Conservation (phyloP, 1,284 basidiomycete genomes). For the Pisolithus thermaeus region DNA sequence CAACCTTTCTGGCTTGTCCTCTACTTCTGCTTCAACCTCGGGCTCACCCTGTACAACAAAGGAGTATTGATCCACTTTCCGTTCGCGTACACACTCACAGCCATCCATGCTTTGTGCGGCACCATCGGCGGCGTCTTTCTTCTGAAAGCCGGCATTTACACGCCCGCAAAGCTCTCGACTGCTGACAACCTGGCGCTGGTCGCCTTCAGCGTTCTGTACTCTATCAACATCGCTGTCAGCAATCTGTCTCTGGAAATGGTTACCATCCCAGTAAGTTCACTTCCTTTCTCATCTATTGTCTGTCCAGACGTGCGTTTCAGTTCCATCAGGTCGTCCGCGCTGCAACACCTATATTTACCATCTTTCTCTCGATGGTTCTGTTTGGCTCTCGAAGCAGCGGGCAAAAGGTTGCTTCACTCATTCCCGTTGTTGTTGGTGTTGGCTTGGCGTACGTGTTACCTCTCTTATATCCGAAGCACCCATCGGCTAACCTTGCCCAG, state of each 20-base stretch:
- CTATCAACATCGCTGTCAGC: slow-evolving; percentile 89
- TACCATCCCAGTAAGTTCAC: slow-evolving; percentile 74
- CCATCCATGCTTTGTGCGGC: slow-evolving; percentile 80
- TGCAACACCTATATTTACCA: slow-evolving; percentile 85
- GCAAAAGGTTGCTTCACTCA: slow-evolving; percentile 65
- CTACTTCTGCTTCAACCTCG: slow-evolving; percentile 88
- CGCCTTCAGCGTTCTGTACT: slow-evolving; percentile 83
- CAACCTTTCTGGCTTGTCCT: slow-evolving; percentile 61
- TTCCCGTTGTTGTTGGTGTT: slow-evolving; percentile 88
- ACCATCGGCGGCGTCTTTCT: slow-evolving; percentile 74
- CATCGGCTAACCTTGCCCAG: slow-evolving; percentile 31
- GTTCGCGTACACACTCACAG: slow-evolving; percentile 88
- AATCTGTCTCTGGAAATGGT: slow-evolving; percentile 86
- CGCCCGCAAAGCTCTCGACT: slow-evolving; percentile 50
- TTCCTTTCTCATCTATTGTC: slow-evolving; percentile 13
- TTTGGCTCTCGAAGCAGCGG: slow-evolving; percentile 47
- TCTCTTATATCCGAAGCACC: not conserved
- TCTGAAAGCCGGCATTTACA: slow-evolving; percentile 54
- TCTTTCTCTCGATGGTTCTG: slow-evolving; percentile 62
- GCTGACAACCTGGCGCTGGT: slow-evolving; percentile 61
- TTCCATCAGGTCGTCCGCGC: slow-evolving; percentile 96
- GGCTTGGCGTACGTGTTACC: slow-evolving; percentile 75
- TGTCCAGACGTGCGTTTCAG: slow-evolving; percentile 32
- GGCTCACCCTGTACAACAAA: slow-evolving; percentile 91
- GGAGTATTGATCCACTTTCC: slow-evolving; percentile 83